These are phyloP conservation scores for Plasmodium reichenowi DNA, from an alignment of 169 alveolate species.

Conservation along the genomic window DNA sequence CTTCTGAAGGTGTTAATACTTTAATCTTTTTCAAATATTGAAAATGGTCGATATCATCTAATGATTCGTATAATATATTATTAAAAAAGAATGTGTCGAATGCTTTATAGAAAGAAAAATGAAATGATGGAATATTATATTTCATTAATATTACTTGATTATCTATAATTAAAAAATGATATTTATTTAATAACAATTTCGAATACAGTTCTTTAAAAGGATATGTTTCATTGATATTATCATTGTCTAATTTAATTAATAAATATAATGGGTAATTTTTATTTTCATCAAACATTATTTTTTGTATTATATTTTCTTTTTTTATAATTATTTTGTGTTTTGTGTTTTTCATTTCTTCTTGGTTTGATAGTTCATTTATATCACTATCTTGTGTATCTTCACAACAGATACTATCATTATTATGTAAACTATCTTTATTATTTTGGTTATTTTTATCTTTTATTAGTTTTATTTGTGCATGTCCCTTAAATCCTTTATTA, in stretches of 20 bases:
- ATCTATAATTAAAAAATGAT: constrained; percentile 49
- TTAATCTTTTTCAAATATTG: constrained; percentile 29
- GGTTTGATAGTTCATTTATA: too few species aligned
- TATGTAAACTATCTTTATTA: too few species aligned
- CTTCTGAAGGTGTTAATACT: constrained; percentile 32
- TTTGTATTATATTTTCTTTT: background rate
- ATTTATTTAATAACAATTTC: constrained; percentile 40
- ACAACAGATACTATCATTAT: too few species aligned
- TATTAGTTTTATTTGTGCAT: too few species aligned
- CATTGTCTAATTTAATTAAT: constrained; percentile 28
- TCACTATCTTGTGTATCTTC: too few species aligned
- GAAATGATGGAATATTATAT: constrained; percentile 54
- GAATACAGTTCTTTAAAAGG: constrained; percentile 11
- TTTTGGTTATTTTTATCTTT: too few species aligned
- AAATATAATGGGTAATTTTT: constrained; percentile 18
- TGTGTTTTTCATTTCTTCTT: too few species aligned
- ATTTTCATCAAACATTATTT: background rate
- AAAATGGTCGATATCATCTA: constrained; percentile 10
- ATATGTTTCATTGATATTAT: constrained; percentile 11
- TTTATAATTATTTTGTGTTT: too few species aligned
- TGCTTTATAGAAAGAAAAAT: constrained; percentile 31
- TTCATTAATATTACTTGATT: constrained; percentile 47
- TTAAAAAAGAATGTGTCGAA: constrained; percentile 60
- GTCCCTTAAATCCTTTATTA: too few species aligned
- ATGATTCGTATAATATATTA: constrained; percentile 30